Percentiles rank a stretch among this genome's conserved stretches.
Conservation (phyloP, 768 basidiomycete species). For the Rhizopogon sp. region DNA sequence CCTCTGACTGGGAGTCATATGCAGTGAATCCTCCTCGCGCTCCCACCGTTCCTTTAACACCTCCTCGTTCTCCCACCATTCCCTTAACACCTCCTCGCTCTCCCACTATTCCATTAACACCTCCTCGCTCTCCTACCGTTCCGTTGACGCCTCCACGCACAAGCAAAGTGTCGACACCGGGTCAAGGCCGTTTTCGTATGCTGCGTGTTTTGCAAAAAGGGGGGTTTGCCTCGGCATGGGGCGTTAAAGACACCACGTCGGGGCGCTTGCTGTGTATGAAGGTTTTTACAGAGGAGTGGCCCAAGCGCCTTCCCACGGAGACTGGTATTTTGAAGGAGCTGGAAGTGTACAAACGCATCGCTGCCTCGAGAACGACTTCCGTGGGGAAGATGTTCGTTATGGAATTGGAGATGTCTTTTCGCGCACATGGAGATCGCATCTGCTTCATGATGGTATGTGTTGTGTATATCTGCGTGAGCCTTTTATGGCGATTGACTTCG, state of each 20-base stretch:
- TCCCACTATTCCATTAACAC: background rate
- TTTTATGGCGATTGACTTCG: background rate
- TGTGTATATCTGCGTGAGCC: slow-evolving; percentile 1
- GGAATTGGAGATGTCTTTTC: slow-evolving; percentile 31
- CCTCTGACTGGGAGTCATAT: background rate
- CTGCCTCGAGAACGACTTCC: slow-evolving; percentile 10
- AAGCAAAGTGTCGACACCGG: background rate
- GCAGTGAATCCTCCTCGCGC: too few relatives aligned
- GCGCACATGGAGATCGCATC: slow-evolving; percentile 17
- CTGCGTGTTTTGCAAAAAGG: slow-evolving; percentile 13
- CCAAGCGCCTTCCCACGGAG: slow-evolving; percentile 5
- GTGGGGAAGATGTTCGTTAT: slow-evolving; percentile 33
- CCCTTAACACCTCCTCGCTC: background rate
- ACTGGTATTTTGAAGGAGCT: slow-evolving; percentile 28
- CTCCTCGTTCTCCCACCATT: too few relatives aligned
- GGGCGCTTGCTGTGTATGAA: slow-evolving; percentile 37
- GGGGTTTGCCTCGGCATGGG: slow-evolving; percentile 16
- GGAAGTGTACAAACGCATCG: slow-evolving; percentile 29
- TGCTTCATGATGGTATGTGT: slow-evolving; percentile 38
- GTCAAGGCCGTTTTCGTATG: slow-evolving; percentile 22
- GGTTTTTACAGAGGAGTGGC: slow-evolving; percentile 19
- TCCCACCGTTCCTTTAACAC: background rate
- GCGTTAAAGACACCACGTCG: slow-evolving; percentile 17
- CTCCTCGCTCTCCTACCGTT: too few relatives aligned
- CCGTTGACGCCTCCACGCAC: background rate